Conservation (phyloP, 1,139 yeast genomes). For the Diutina mesorugosa region DNA sequence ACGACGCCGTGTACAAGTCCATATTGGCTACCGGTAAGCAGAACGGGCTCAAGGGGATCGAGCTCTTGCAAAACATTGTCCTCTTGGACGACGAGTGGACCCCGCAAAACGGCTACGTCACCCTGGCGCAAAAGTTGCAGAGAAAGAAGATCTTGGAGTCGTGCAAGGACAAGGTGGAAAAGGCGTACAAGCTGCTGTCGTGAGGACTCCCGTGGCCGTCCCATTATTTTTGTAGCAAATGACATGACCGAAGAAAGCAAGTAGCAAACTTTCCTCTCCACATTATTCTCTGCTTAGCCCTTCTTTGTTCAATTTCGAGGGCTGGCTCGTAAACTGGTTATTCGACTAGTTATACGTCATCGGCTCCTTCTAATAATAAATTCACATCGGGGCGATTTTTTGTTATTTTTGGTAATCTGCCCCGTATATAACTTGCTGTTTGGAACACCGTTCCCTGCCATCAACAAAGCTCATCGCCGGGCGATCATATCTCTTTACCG, state of each 20-base stretch:
- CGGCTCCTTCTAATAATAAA: no score
- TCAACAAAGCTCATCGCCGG: no score
- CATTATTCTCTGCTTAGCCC: background rate
- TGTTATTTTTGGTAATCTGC: no score
- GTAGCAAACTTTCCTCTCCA: no score
- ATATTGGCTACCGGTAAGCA: conserved; percentile 64
- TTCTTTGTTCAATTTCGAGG: no score
- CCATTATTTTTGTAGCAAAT: background rate
- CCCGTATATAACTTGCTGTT: no score
- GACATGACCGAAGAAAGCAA: background rate
- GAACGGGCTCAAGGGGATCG: conserved; percentile 80
- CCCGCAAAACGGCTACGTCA: conserved; percentile 87
- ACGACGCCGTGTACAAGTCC: conserved; percentile 40
- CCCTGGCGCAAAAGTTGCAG: conserved; percentile 93
- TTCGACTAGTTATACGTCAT: no score
- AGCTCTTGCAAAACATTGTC: conserved; percentile 67
- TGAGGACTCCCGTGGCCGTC: background rate
- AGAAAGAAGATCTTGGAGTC: conserved; percentile 78
- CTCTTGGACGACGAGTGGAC: conserved; percentile 92
- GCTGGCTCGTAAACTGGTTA: no score
- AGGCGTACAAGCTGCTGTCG: conserved; percentile 23
- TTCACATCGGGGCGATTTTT: no score
- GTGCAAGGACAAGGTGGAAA: conserved; percentile 46
- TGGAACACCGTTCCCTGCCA: no score
- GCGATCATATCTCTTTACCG: no score